Percentiles rank a stretch among this genome's conserved stretches.
These are phyloP conservation scores for Aspergillus sp. DNA, from an alignment of 2,329 filamentous ascomycete genomes.

Conservation along the genomic window DNA sequence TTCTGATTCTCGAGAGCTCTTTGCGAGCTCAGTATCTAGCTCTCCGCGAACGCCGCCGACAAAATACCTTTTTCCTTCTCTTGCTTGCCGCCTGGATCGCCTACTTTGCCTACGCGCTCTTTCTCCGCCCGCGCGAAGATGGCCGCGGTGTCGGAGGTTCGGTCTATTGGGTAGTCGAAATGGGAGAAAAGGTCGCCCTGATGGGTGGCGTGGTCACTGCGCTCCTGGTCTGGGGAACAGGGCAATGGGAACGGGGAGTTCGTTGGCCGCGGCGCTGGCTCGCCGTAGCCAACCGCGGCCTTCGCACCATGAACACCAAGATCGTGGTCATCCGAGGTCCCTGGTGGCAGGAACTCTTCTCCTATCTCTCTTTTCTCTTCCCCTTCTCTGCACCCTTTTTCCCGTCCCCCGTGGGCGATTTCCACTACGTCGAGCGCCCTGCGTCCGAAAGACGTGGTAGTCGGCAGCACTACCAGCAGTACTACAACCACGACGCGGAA, in stretches of 20 bases:
- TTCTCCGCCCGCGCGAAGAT: conserved; percentile 94
- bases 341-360: conserved; percentile 76
- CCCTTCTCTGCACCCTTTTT: conserved; percentile 71
- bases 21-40: conserved; percentile 91
- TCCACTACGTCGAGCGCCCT: conserved; percentile 72
- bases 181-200: conserved; percentile 84
- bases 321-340: conserved; percentile 83
- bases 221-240: conserved; percentile 87
- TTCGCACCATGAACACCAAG: conserved; percentile 93
- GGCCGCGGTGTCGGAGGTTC: conserved; percentile 86
- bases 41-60: conserved; percentile 79
- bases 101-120: conserved; percentile 86
- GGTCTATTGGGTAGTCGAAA: conserved; percentile 95
- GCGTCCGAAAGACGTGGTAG: conserved; percentile 41
- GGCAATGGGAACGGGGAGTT: conserved; percentile 93
- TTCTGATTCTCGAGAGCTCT: conserved; percentile 93
- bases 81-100: conserved; percentile 77
- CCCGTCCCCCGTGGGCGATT: conserved; percentile 64
- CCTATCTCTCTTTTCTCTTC: conserved; percentile 73
- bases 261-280: conserved; percentile 94
- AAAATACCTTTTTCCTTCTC: conserved; percentile 89
- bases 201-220: conserved; percentile 87
- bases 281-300: conserved; percentile 80
- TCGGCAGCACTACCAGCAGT: conserved; percentile 37
- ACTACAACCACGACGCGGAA: conserved; percentile 64